Conservation (phyloP, 2,329 filamentous ascomycete species). For the Colletotrichum siamense region DNA sequence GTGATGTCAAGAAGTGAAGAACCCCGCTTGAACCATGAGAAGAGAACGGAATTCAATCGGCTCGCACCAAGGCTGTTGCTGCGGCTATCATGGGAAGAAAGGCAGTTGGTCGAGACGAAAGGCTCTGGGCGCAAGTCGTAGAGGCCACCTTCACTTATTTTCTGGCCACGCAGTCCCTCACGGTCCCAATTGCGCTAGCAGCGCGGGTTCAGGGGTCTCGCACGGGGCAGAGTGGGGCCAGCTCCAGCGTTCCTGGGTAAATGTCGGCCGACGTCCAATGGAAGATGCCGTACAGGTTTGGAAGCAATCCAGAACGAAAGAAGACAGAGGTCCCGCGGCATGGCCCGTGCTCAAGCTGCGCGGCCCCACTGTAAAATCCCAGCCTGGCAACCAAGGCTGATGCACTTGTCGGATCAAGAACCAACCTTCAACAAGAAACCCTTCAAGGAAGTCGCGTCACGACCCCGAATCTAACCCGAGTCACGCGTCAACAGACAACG, state of each 20-base stretch:
- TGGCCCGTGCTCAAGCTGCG: constrained; percentile 17
- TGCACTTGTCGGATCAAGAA: not conserved
- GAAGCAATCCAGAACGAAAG: not conserved
- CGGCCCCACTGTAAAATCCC: constrained; percentile 17
- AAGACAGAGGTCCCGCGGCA: not conserved
- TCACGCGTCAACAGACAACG: not conserved
- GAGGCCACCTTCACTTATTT: constrained; percentile 41
- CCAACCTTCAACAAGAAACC: not conserved
- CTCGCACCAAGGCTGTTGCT: not conserved
- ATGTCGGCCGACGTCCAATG: constrained; percentile 14
- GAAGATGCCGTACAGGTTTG: not conserved
- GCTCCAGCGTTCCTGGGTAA: not conserved
- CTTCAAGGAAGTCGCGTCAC: not conserved
- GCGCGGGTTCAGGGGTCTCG: constrained; percentile 18
- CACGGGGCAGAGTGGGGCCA: not conserved
- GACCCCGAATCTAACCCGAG: not conserved
- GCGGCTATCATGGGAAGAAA: not conserved
- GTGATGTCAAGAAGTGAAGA: constrained; percentile 12
- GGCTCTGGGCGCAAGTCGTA: constrained; percentile 21
- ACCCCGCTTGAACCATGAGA: constrained; percentile 18
- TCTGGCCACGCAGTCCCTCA: constrained; percentile 21
- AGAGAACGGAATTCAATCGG: not conserved
- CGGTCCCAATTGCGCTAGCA: constrained; percentile 8
- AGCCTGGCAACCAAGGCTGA: constrained; percentile 18
- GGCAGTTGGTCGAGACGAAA: not conserved